Conservation (phyloP, 2,329 filamentous ascomycete species). For the Berkeleyomyces rouxiae region DNA sequence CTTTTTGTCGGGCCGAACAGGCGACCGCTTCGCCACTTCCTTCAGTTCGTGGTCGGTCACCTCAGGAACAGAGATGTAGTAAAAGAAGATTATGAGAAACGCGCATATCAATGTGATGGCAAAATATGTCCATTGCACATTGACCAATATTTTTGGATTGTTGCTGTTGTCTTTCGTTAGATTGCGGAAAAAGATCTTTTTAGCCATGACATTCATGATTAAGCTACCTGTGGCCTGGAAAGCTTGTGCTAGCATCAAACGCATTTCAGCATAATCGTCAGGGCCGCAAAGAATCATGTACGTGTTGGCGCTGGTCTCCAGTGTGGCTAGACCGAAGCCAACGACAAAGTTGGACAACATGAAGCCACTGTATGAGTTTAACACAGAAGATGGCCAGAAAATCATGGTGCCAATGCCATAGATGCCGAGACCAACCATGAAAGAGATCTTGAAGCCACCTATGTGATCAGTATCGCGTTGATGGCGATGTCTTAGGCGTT, state of each 20-base stretch:
- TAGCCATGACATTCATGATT: slow-evolving; percentile 53
- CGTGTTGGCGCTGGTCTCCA: slow-evolving; percentile 69
- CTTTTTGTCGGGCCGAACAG: slow-evolving; percentile 33
- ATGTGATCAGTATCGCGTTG: slow-evolving; percentile 27
- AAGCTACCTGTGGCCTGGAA: slow-evolving; percentile 62
- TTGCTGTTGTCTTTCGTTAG: slow-evolving; percentile 35
- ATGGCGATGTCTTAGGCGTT: slow-evolving; percentile 25
- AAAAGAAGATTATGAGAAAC: slow-evolving; percentile 50
- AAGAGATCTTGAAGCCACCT: slow-evolving; percentile 62
- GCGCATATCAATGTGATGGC: slow-evolving; percentile 61
- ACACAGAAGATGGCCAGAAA: slow-evolving; percentile 68
- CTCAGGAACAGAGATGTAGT: slow-evolving; percentile 50
- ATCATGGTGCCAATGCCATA: slow-evolving; percentile 67
- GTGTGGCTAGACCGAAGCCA: slow-evolving; percentile 56
- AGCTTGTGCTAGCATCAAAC: slow-evolving; percentile 59
- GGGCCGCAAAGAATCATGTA: slow-evolving; percentile 59
- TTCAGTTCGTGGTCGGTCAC: slow-evolving; percentile 40
- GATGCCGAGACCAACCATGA: slow-evolving; percentile 59
- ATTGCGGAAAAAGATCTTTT: slow-evolving; percentile 50
- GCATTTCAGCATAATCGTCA: slow-evolving; percentile 52
- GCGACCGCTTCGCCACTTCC: slow-evolving; percentile 29
- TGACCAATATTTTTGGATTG: slow-evolving; percentile 38
- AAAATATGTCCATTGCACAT: slow-evolving; percentile 77
- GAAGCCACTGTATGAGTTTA: slow-evolving; percentile 61
- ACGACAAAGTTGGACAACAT: slow-evolving; percentile 59